Evolutionary conservation across 768 basidiomycete species (phyloP).

Genomic region (Boletus rufocinnamomeus): DNA sequence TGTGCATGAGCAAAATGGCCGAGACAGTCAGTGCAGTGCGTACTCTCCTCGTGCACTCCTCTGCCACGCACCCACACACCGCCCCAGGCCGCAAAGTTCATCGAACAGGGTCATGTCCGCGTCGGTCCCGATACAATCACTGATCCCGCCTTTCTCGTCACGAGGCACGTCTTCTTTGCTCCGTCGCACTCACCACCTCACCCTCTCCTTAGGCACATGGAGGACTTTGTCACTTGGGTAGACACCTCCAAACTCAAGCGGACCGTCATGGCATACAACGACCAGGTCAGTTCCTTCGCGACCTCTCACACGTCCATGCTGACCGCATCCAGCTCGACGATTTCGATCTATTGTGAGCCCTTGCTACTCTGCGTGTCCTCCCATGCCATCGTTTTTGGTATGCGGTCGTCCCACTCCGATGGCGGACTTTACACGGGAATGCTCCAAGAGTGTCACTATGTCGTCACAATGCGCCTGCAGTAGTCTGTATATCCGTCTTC

Average conservation of each 20-base stretch:
- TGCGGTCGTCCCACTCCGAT: not conserved
- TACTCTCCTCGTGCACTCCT: conserved; percentile 21
- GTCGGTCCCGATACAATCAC: conserved; percentile 95
- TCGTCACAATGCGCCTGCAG: conserved; percentile 1
- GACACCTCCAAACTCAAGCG: conserved; percentile 97
- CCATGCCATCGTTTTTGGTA: not conserved
- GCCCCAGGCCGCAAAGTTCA: conserved; percentile 89
- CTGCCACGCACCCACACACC: conserved; percentile 10
- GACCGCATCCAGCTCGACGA: conserved; percentile 75
- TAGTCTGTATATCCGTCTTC: not conserved
- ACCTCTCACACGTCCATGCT: conserved; percentile 5
- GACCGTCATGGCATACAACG: conserved; percentile 94
- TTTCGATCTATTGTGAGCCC: conserved; percentile 75
- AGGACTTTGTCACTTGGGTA: conserved; percentile 99
- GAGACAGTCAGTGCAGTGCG: conserved; percentile 92
- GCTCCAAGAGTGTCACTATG: not conserved
- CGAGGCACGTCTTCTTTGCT: conserved; percentile 51
- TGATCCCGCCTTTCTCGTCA: conserved; percentile 95
- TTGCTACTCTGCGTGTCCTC: not conserved
- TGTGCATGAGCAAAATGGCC: conserved; percentile 92
- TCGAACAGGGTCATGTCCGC: conserved; percentile 97
- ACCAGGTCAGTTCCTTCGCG: conserved; percentile 62
- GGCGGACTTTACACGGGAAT: conserved; percentile 6
- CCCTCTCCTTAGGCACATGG: conserved; percentile 72
- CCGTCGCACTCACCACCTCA: conserved; percentile 7